Base-by-base conservation (phyloP, 139 green algal species). In the Pleodorina starrii region DNA sequence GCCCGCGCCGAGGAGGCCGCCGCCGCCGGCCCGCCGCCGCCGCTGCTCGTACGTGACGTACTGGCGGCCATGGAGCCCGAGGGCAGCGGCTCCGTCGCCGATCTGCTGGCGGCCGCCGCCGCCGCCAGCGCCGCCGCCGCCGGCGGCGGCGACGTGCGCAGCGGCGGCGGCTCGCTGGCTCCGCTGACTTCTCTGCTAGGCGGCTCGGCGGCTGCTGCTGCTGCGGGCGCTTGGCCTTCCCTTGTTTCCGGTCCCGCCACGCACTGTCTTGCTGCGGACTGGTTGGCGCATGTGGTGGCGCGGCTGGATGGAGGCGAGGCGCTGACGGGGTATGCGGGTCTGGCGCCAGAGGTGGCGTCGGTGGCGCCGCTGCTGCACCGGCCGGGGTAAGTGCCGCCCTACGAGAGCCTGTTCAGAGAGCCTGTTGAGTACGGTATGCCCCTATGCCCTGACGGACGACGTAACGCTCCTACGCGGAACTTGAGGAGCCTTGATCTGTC, bases 31-130 rank as follows among this genome's bases (percentile, higher is more conserved):
- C 81, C 81, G 36, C 81, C 60, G 29, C 60, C 81, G 42, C 60
- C 81, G 60, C 44, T 77, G 60, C 81, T 57, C 4, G 81, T 87
- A 9, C 81, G 81, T 32, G 81, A 87, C 59, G 81, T 87, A 46
- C 79, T 86, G 14, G 79, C 54, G 12, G 79, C 79, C 40, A 72
- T 86, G 79, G 79, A 51, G 59, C 57, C 79, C 0, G 79, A 86
- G 54, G 79, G 79, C 79, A 76, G 57, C 38, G 79, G 79, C 79
- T 44, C 10, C 23, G 57, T 86, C 7, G 57, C 57, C 10, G 79
- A 75, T 19, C 38, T 86, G 14, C 79, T 86, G 32, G 79, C 51
- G 9, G 78, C 51, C 3, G 79, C 57, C 23, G 79, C 40, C 23
- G 59, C 25, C 40, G 79, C 78, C 51, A 57, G 57, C 40, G 29